Conservation (phyloP, 1,139 yeast species). For the Suhomyces guaymorum region DNA sequence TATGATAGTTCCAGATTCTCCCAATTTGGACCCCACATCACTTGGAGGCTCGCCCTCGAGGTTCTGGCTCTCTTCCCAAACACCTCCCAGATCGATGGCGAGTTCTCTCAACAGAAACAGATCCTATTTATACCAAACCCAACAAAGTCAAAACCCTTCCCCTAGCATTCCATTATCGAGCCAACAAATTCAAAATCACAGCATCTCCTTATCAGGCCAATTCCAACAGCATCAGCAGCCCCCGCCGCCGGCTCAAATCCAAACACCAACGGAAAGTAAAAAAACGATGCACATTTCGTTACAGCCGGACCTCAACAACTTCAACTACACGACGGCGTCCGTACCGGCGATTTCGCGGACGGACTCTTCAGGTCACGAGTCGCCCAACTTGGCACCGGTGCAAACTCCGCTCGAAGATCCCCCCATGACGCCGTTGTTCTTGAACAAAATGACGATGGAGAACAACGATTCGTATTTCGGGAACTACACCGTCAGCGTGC, state of each 20-base stretch:
- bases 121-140: conserved; percentile 20
- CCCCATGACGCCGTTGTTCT: conserved; percentile 49
- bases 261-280: conserved; percentile 1
- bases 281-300: conserved; percentile 10
- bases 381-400: conserved; percentile 45
- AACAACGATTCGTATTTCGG: conserved; percentile 19
- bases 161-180: neutral
- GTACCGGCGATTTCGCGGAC: conserved; percentile 9
- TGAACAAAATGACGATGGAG: conserved; percentile 19
- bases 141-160: conserved; percentile 7
- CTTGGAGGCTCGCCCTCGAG: conserved; percentile 57
- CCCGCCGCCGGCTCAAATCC: too few species aligned
- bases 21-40: conserved; percentile 53
- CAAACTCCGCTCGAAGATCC: conserved; percentile 47
- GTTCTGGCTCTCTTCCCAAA: conserved; percentile 52
- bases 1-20: conserved; percentile 48
- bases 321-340: conserved; percentile 14
- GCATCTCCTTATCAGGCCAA: neutral
- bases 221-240: too few species aligned
- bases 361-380: conserved; percentile 27
- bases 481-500: conserved; percentile 1
- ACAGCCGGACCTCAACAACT: conserved; percentile 9
- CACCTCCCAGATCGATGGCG: conserved; percentile 48
- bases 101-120: conserved; percentile 23
- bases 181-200: neutral